phyloP scores from a whole-genome alignment of 768 basidiomycete species.

The Podaxis sp. region DNA sequence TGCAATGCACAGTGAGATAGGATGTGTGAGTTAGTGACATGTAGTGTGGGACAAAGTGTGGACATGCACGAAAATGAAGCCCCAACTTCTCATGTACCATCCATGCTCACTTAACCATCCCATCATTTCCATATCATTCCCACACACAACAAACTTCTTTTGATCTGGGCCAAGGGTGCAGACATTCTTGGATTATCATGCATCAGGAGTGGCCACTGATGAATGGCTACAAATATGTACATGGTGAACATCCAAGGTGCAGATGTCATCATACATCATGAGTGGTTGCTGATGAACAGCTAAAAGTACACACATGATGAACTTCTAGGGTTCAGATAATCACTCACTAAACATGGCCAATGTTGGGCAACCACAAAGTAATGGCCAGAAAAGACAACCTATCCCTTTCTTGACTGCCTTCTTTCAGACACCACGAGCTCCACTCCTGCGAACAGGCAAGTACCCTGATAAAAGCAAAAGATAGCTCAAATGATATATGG shows the following conservation, averaged over 20 bases:
- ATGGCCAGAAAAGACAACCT: slow-evolving; percentile 28
- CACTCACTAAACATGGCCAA: neutral
- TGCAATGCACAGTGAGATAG: too few species aligned
- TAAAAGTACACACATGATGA: too few species aligned
- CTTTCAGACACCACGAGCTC: slow-evolving; percentile 21
- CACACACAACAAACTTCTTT: slow-evolving; percentile 13
- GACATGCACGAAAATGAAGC: too few species aligned
- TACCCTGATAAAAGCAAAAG: slow-evolving; percentile 33
- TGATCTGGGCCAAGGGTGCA: slow-evolving; percentile 12
- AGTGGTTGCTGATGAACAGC: too few species aligned
- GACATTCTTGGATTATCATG: neutral
- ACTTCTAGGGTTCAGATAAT: too few species aligned
- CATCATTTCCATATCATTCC: neutral
- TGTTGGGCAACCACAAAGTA: slow-evolving; percentile 26
- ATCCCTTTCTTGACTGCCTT: neutral
- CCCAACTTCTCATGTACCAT: too few species aligned
- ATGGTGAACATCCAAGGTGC: too few species aligned
- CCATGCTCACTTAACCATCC: too few species aligned
- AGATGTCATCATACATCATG: too few species aligned
- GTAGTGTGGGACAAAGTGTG: too few species aligned
- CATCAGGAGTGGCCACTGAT: neutral
- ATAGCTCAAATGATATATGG: slow-evolving; percentile 40
- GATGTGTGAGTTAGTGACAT: too few species aligned
- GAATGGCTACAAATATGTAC: too few species aligned
- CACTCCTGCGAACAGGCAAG: slow-evolving; percentile 17